Evolutionary conservation across 108 stramenopile species (phyloP), one percentile per base, ranked within the genome.

Genomic region (Nitzschia sp.): DNA sequence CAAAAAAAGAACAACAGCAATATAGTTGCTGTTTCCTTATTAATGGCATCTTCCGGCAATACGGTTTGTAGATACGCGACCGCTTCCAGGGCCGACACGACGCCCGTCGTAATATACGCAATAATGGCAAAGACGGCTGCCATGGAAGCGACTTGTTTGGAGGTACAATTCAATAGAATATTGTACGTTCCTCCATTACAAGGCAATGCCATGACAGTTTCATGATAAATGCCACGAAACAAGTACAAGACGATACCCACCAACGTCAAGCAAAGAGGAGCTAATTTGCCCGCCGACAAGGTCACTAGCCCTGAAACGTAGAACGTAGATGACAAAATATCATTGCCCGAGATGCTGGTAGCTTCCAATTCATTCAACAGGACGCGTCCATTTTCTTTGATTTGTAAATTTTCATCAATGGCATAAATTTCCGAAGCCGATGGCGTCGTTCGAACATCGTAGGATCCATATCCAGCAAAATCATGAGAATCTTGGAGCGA

Each of bases 111-210:
- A 42, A 89, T 81, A 76, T 91, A 91, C 4, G 83, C 79, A 54
- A 91, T 82, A 21, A 91, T 68, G 13, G 85, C 79, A 34, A 88
- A 84, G 21, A 76, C 64, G 15, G 88, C 88, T 24, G 84, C 88
- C 19, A 85, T 70, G 17, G 79, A 77, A 0, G 88, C 88, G 25
- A 84, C 63, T 54, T 78, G 72, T 63, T 91, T 91, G 45, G 70
- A 78, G 29, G 87, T 85, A 30, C 79, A 81, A 64, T 91, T 85
- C 36, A 91, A 54, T 27, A 91, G 74, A 27, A 87, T 72, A 66
- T 85, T 91, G 66, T 88, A 91, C 28, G 86, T 82, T 28, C 90
- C 90, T 28, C 90, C 90, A 70, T 91, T 89, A 48, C 85, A 74
- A 19, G 87, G 87, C 49, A 91, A 60, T 23, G 90, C 90, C 55